phyloP scores from a whole-genome alignment of 2,329 filamentous ascomycete species.

The Pyrenophora teres region DNA sequence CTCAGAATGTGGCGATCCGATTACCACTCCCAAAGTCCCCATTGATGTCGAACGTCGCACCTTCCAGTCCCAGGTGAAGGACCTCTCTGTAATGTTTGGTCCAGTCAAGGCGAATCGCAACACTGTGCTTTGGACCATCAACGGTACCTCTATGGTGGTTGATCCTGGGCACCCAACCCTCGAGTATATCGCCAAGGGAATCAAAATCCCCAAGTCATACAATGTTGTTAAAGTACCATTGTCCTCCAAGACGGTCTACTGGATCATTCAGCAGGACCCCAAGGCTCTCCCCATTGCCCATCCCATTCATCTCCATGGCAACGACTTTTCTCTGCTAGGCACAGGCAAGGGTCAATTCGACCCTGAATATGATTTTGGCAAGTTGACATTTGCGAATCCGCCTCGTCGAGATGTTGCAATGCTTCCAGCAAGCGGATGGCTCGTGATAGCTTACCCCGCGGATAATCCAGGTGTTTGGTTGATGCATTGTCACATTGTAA shows the following conservation, averaged over 20 bases:
- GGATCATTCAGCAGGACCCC: constrained; percentile 52
- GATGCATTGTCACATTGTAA: constrained; percentile 35
- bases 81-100: too few relatives aligned
- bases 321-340: constrained; percentile 33
- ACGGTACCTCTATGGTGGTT: too few relatives aligned
- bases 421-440: constrained; percentile 45
- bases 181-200: too few relatives aligned
- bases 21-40: too few relatives aligned
- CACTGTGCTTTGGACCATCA: too few relatives aligned
- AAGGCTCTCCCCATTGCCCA: constrained; percentile 44
- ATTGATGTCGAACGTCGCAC: too few relatives aligned
- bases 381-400: constrained; percentile 44
- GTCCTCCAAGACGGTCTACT: constrained; percentile 49
- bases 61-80: too few relatives aligned
- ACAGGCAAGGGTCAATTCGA: constrained; percentile 41
- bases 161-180: too few relatives aligned
- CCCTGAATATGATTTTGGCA: constrained; percentile 14
- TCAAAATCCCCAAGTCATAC: too few relatives aligned
- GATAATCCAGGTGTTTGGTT: constrained; percentile 56
- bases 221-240: too few relatives aligned
- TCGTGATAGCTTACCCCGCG: constrained; percentile 57
- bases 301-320: constrained; percentile 39
- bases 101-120: too few relatives aligned
- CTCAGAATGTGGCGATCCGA: too few relatives aligned
- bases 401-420: constrained; percentile 43